A percentile compares a stretch with the other conserved stretches of the same genome.
phyloP scores from a whole-genome alignment of 345 rosid genomes.

The Streptanthus diversifolius region DNA sequence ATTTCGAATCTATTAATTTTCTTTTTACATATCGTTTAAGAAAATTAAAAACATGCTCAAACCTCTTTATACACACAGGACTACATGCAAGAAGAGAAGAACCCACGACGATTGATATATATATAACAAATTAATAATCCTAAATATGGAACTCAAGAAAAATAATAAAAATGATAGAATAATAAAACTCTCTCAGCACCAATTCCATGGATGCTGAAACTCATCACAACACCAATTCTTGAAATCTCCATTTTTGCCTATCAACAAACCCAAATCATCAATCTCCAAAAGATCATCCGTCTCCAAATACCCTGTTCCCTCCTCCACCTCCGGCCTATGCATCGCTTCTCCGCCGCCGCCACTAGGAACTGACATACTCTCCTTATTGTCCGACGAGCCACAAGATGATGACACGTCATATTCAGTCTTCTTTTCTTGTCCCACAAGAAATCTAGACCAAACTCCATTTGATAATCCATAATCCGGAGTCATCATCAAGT shows the following conservation, averaged over 20 bases:
- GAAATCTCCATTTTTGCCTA: constrained; percentile 39
- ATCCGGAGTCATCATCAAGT: background rate
- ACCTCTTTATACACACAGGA: constrained; percentile 10
- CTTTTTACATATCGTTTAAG: constrained; percentile 1
- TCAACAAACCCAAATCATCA: constrained; percentile 36
- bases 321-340: constrained; percentile 24
- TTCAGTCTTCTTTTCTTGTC: constrained; percentile 20
- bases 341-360: constrained; percentile 20
- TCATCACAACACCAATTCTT: constrained; percentile 39
- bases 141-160: constrained; percentile 10
- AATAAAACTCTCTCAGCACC: constrained; percentile 21
- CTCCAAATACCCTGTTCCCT: constrained; percentile 28
- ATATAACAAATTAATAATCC: constrained; percentile 18
- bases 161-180: background rate
- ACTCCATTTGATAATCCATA: constrained; percentile 9
- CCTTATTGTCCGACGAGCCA: constrained; percentile 27
- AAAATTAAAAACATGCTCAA: background rate
- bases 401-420: constrained; percentile 20
- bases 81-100: background rate
- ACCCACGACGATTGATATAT: background rate
- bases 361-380: constrained; percentile 7
- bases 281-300: constrained; percentile 36
- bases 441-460: constrained; percentile 28
- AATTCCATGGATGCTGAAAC: constrained; percentile 43
- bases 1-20: background rate